phyloP scores from a whole-genome alignment of 805 yeast species.

The Sugiyamaella valdiviana region DNA sequence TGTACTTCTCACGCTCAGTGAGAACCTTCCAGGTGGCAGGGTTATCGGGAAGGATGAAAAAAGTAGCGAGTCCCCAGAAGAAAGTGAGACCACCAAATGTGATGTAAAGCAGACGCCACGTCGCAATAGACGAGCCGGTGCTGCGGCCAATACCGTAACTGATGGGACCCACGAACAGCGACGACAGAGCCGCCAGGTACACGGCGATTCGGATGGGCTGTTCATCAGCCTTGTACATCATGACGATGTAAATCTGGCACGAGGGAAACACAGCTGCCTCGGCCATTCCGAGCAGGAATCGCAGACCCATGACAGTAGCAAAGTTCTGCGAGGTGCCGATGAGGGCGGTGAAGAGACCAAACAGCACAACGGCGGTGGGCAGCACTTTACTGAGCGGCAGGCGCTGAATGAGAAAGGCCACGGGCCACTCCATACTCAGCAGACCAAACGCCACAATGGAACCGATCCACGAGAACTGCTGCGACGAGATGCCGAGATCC shows the following conservation, averaged over 20 bases:
- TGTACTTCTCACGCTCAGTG: constrained; percentile 43
- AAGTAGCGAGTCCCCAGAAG: constrained; percentile 4
- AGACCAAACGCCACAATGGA: constrained; percentile 29
- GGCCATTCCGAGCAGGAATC: constrained; percentile 46
- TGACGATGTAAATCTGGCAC: constrained; percentile 48
- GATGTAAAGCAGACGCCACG: constrained; percentile 34
- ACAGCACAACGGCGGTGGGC: constrained; percentile 34
- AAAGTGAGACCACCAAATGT: constrained; percentile 2
- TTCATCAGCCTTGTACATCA: constrained; percentile 46
- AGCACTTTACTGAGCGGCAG: constrained; percentile 25
- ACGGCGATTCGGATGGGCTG: constrained; percentile 39
- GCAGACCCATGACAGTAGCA: constrained; percentile 33
- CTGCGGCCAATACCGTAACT: constrained; percentile 28
- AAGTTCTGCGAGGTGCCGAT: constrained; percentile 38
- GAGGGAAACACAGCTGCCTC: constrained; percentile 49
- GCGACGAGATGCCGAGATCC: constrained; percentile 48
- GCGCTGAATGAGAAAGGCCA: constrained; percentile 5
- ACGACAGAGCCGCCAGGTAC: constrained; percentile 24
- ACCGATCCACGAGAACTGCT: constrained; percentile 39
- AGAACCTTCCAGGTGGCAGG: constrained; percentile 47
- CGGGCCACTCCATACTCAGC: constrained; percentile 36
- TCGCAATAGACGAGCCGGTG: constrained; percentile 28
- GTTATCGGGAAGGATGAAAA: constrained; percentile 46
- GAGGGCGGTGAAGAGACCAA: constrained; percentile 31
- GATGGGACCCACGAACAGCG: constrained; percentile 34